These are phyloP conservation scores for Podaxis sp. DNA, from an alignment of 768 basidiomycete species.

Conservation along the genomic window DNA sequence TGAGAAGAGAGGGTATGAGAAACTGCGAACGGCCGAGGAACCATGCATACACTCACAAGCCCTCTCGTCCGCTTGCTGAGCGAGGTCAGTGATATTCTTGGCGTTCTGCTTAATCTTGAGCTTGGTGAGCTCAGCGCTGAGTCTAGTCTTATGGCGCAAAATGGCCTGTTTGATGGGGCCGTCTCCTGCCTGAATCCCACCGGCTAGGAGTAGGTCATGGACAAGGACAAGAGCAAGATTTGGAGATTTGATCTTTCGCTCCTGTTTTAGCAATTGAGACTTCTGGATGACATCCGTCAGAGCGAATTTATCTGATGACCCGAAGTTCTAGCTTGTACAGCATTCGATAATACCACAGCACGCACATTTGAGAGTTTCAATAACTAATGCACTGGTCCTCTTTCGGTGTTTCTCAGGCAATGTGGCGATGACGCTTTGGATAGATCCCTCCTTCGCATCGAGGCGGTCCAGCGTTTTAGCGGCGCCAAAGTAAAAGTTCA, in stretches of 20 bases:
- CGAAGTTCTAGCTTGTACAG: conserved; percentile 16
- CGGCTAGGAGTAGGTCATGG: conserved; percentile 83
- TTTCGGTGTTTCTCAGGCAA: conserved; percentile 75
- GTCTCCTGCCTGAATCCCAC: conserved; percentile 87
- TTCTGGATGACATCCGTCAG: conserved; percentile 67
- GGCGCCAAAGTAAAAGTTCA: conserved; percentile 97
- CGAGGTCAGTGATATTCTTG: conserved; percentile 62
- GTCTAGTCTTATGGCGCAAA: conserved; percentile 83
- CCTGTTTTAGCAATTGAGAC: conserved; percentile 68
- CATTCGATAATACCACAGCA: conserved; percentile 10
- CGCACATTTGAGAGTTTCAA: conserved; percentile 95
- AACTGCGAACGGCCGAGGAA: conserved; percentile 4
- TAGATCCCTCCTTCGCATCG: conserved; percentile 87
- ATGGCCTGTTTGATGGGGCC: conserved; percentile 89
- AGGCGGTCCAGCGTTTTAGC: conserved; percentile 80
- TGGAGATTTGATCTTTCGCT: conserved; percentile 72
- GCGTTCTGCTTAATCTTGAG: conserved; percentile 76
- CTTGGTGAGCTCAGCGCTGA: conserved; percentile 83
- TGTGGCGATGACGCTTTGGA: conserved; percentile 78
- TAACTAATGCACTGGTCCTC: conserved; percentile 81
- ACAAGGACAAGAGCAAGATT: conserved; percentile 84
- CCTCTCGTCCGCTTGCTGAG: conserved; percentile 55
- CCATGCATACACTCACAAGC: conserved; percentile 45
- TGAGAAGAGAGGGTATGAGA: conserved; percentile 15
- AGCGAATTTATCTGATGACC: conserved; percentile 67